phyloP scores from a whole-genome alignment of 2,329 filamentous ascomycete genomes.

The Parasarocladium wereldwijsianum region DNA sequence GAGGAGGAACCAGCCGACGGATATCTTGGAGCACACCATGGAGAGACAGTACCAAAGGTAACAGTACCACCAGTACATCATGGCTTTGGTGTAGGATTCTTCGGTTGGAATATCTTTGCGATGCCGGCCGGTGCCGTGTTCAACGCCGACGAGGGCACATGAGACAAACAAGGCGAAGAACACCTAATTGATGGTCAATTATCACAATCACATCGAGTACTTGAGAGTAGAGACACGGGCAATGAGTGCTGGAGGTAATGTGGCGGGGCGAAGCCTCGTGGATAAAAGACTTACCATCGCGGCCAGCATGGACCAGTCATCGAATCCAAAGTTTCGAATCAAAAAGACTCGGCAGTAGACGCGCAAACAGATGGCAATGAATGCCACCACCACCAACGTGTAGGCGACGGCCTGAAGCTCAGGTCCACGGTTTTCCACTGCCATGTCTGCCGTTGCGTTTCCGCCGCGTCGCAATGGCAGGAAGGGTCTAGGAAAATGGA shows the following conservation, averaged over 20 bases:
- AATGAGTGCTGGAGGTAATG: background rate
- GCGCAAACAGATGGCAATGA: conserved; percentile 15
- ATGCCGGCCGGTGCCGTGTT: conserved; percentile 25
- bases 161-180: conserved; percentile 21
- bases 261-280: no score
- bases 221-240: background rate
- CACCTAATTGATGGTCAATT: conserved; percentile 9
- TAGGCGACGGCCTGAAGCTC: conserved; percentile 18
- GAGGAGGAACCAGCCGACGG: conserved; percentile 26
- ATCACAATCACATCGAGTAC: no score
- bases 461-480: no score
- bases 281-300: conserved; percentile 15
- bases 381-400: conserved; percentile 13
- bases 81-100: conserved; percentile 14
- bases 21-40: conserved; percentile 24
- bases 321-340: conserved; percentile 22
- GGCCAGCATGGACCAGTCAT: conserved; percentile 23
- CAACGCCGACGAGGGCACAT: conserved; percentile 19
- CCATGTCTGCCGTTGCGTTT: conserved; percentile 8
- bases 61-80: conserved; percentile 24
- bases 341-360: conserved; percentile 18
- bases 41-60: conserved; percentile 20
- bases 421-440: conserved; percentile 17
- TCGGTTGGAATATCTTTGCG: conserved; percentile 14
- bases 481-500: no score